These are phyloP conservation scores for Fusarium equiseti DNA, from an alignment of 2,329 filamentous ascomycete genomes.

Conservation along the genomic window DNA sequence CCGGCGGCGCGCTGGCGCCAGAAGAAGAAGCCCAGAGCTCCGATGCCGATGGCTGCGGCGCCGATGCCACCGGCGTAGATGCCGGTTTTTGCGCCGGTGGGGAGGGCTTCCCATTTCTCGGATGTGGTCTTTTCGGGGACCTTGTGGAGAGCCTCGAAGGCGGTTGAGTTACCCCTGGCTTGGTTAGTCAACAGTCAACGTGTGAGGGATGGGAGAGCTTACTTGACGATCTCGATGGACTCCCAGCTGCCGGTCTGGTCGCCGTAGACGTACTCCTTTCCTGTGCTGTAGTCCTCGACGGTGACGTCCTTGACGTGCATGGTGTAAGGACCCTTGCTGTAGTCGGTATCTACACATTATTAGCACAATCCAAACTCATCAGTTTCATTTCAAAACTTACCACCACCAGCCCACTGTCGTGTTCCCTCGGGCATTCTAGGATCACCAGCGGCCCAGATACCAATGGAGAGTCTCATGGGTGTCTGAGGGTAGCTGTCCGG, in stretches of 20 bases:
- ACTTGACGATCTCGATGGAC: conserved; percentile 71
- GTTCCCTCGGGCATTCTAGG: conserved; percentile 66
- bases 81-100: conserved; percentile 62
- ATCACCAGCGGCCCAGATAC: conserved; percentile 75
- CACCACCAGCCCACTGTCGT: conserved; percentile 77
- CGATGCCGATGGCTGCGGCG: conserved; percentile 58
- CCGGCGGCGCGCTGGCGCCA: conserved; percentile 67
- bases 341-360: conserved; percentile 65
- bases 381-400: conserved; percentile 6
- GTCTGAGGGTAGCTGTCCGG: conserved; percentile 79
- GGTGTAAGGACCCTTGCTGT: conserved; percentile 72
- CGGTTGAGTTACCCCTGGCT: conserved; percentile 68
- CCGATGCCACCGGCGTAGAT: conserved; percentile 63
- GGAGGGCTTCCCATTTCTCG: conserved; percentile 67
- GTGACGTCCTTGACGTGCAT: conserved; percentile 76
- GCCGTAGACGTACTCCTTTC: conserved; percentile 74
- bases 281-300: conserved; percentile 70
- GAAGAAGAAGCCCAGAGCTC: conserved; percentile 64
- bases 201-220: conserved; percentile 48
- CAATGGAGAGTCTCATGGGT: conserved; percentile 76
- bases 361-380: background rate
- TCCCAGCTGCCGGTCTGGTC: conserved; percentile 72
- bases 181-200: background rate
- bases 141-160: conserved; percentile 57
- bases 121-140: conserved; percentile 58